These are phyloP conservation scores for Penicillium robsamsonii DNA, from an alignment of 495 filamentous ascomycete species.

Conservation along the genomic window DNA sequence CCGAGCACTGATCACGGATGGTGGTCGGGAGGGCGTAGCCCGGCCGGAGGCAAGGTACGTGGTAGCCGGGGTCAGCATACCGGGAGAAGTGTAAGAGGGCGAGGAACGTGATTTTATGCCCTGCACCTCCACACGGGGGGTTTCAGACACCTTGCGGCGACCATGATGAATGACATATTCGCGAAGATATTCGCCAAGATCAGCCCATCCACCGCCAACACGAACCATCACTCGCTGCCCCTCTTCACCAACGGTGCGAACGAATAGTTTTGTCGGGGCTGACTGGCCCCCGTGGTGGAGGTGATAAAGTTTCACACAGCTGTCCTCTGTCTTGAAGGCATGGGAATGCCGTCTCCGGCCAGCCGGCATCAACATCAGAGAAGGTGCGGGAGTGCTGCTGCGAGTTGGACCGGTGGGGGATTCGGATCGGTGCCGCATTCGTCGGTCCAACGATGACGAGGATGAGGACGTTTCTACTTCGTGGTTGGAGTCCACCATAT, in stretches of 20 bases:
- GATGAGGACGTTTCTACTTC: conserved; percentile 34
- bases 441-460: conserved; percentile 39
- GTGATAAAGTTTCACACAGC: conserved; percentile 87
- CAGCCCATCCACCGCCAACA: conserved; percentile 94
- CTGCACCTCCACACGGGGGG: conserved; percentile 45
- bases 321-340: conserved; percentile 40
- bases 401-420: conserved; percentile 40
- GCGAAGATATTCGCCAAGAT: conserved; percentile 89
- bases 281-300: conserved; percentile 79
- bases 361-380: conserved; percentile 67
- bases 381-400: conserved; percentile 58
- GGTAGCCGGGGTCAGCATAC: conserved; percentile 21
- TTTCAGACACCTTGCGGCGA: conserved; percentile 42
- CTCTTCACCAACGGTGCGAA: conserved; percentile 83
- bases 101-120: conserved; percentile 38
- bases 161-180: conserved; percentile 92
- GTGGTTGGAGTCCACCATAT: conserved; percentile 48
- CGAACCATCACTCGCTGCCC: conserved; percentile 97
- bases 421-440: conserved; percentile 32
- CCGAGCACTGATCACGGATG: conserved; percentile 37
- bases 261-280: conserved; percentile 87
- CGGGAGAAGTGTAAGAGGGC: conserved; percentile 33
- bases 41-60: conserved; percentile 26
- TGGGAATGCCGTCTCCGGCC: conserved; percentile 37
- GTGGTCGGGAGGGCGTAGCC: conserved; percentile 35